Evolutionary conservation across 148 eudicot species (phyloP), one percentile per base, ranked within the genome.

Genomic region (Cornus controversa): DNA sequence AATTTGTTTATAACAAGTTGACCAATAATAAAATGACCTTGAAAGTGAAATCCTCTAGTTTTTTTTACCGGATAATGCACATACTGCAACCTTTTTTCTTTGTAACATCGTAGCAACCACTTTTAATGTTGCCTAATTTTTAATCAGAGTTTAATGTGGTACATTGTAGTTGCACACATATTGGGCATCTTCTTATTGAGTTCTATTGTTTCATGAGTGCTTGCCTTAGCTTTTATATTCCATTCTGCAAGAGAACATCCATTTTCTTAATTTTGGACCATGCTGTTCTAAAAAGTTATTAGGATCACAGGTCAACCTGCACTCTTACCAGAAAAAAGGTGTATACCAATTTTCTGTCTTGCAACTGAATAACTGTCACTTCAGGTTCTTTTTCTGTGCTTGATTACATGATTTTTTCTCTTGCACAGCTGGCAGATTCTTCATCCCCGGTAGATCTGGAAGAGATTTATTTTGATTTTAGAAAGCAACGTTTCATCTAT

Each of bases 401-500:
- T 62, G n/a, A 15, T 40, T 31, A 70, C 67, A 67, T 20, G 70
- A 60, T 75, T 31, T n/a, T n/a, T 69, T 73, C 29, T 25, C 22
- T 76, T 27, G 54, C 75, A 22, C 82, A 91, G 97, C 80, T 89
- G 83, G 87, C 86, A 71, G 90, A 85, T 81, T 84, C 91, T 73
- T 80, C 89, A 60, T 58, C 85, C 27, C 60, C 77, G 24, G 80
- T 34, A 54, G 85, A 82, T 66, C 79, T n/a, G 62, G 97, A 89
- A 80, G 98, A 96, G 80, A 87, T 96, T 69, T 96, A 79, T 89
- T 93, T 93, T 79, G 95, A 93, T 80, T 96, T 96, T 66, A 87
- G 99, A 84, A 96, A 93, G 92, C 99, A 96, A 75, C 84, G 85
- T 6, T 96, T 90, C 83, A 89, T 90, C 42, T 93, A 85, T 86